phyloP scores from a whole-genome alignment of 1,284 basidiomycete genomes.

The Pseudomicrostroma phylloplanum region DNA sequence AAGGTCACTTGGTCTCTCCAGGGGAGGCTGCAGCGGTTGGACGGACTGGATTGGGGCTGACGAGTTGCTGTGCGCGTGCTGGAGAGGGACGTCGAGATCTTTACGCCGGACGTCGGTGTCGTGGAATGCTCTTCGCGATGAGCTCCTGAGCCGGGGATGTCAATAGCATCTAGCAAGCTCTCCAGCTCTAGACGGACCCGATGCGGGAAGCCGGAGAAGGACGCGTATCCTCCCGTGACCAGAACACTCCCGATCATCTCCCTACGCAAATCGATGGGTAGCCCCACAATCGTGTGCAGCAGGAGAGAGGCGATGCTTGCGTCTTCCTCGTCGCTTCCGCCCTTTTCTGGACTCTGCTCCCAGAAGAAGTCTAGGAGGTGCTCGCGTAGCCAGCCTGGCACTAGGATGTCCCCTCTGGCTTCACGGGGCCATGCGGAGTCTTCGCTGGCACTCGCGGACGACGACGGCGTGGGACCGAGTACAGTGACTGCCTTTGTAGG shows the following conservation, averaged over 20 bases:
- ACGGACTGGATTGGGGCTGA: too few species aligned
- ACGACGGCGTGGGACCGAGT: background rate
- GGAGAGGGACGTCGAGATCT: too few species aligned
- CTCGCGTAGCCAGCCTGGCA: slow-evolving; percentile 92
- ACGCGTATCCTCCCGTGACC: slow-evolving; percentile 77
- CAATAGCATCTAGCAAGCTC: slow-evolving; percentile 18
- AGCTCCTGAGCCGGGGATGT: too few species aligned
- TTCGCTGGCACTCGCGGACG: background rate
- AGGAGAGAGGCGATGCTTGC: slow-evolving; percentile 9
- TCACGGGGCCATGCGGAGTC: background rate
- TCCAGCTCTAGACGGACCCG: slow-evolving; percentile 72
- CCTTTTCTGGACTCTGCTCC: slow-evolving; percentile 68
- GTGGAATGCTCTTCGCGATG: too few species aligned
- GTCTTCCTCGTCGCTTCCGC: slow-evolving; percentile 63
- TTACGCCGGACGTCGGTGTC: too few species aligned
- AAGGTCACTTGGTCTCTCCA: background rate
- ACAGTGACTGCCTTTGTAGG: background rate
- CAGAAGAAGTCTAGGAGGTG: slow-evolving; percentile 84
- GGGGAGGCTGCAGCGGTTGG: too few species aligned
- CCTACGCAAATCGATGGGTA: slow-evolving; percentile 84
- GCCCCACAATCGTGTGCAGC: slow-evolving; percentile 54
- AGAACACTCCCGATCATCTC: slow-evolving; percentile 73
- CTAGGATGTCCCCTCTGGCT: slow-evolving; percentile 26
- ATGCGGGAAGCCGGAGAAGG: slow-evolving; percentile 83
- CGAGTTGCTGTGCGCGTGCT: too few species aligned